Evolutionary conservation across 2,329 filamentous ascomycete genomes (phyloP), one percentile per base, ranked within the genome.

Genomic region (Graphilbum sp.): DNA sequence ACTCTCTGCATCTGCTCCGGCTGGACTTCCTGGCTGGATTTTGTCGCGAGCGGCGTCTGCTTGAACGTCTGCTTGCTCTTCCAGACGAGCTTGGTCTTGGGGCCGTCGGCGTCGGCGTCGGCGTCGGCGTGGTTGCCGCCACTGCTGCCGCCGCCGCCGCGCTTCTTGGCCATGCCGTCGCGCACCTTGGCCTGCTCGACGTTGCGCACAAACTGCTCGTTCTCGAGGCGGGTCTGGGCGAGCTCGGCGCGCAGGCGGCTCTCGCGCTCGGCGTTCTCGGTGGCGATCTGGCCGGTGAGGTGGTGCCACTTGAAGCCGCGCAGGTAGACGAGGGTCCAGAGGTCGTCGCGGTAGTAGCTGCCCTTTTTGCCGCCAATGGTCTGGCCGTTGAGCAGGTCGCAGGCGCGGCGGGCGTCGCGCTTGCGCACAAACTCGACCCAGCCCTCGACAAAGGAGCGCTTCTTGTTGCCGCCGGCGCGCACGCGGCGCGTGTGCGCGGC

Each of bases 361-460:
- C 82, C 71, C 61, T 92, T 92, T 61, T 87, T 87, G 20, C 84
- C 84, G 36, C 83, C 83, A 42, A 90, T 81, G 12, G 70, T 82
- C 45, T 71, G 72, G 32, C 79, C 79, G 52, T 92, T 92, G 36
- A 92, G 63, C 20, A 80, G 66, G 47, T 84, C 79, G 36, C 76
- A 81, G 0, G 73, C 78, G n/a, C 71, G 63, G 54, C 87, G 85
- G 27, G 84, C 84, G 44, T 87, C 76, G 45, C 68, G 67, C 57
- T 90, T 90, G 44, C 69, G 66, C 27, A 74, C 56, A 50, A 88
- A 92, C 55, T 92, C 85, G 21, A 90, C 74, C 84, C 84, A 92
- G 34, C 84, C 85, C 56, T 92, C 85, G 4, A 74, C 78, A 58
- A 75, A 90, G n/a, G 72, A 72, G 42, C 75, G 72, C 57, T 86